phyloP scores from a whole-genome alignment of 495 filamentous ascomycete species.

The Penicillium salamii region DNA sequence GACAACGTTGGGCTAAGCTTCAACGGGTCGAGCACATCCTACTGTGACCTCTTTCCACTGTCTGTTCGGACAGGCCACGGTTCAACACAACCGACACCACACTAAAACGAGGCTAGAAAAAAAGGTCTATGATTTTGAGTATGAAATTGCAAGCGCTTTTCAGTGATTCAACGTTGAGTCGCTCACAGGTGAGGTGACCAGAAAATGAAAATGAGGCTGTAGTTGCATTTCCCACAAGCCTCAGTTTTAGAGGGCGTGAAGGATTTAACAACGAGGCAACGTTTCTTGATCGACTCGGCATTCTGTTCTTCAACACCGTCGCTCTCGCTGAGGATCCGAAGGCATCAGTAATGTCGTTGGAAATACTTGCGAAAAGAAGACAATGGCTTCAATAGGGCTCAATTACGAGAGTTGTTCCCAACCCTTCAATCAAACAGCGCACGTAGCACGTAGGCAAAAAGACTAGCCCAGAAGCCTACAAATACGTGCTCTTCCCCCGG shows the following conservation, averaged over 20 bases:
- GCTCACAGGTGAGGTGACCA: not conserved
- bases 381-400: not conserved
- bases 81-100: not conserved
- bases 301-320: not conserved
- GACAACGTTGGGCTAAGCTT: not conserved
- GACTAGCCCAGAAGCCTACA: slow-evolving; percentile 1
- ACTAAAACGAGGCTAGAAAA: not conserved
- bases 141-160: slow-evolving; percentile 5
- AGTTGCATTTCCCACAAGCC: not conserved
- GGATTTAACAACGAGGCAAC: not conserved
- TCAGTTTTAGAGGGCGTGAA: not conserved
- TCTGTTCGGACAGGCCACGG: slow-evolving; percentile 1
- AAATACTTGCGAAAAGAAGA: not conserved
- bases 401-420: not conserved
- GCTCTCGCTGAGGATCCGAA: slow-evolving; percentile 1
- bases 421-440: too few species aligned
- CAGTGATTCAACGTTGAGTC: not conserved
- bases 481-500: not conserved
- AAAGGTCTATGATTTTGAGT: not conserved
- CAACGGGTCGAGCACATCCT: slow-evolving; percentile 6
- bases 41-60: slow-evolving; percentile 5
- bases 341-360: not conserved
- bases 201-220: not conserved
- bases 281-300: slow-evolving; percentile 1
- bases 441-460: too few species aligned